Base-by-base conservation (phyloP, 2,329 filamentous ascomycete species). In the Monosporascus sp. region DNA sequence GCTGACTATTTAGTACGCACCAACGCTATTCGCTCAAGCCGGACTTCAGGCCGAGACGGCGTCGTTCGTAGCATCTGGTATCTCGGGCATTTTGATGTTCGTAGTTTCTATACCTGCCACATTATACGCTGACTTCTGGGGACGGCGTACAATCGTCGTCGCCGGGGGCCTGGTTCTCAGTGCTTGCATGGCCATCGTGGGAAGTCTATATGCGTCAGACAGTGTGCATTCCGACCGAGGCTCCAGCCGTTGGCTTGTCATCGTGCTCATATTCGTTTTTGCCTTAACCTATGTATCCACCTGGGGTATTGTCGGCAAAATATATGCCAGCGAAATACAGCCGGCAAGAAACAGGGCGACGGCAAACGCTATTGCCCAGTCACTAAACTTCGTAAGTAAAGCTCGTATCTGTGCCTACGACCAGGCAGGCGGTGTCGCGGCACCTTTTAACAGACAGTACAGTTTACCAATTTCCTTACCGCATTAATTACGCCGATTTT, bases 281-380 rank as follows among this genome's bases (percentile, higher is more conserved):
- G 71, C 73, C 0, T 60, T 77, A 5, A 64, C 68, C 0, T 80
- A 73, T 56, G 68, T 64, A 16, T 66, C 63, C 0, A 73, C 77
- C 0, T 83, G 80, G 77, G 79, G 70, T 1, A 74, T 84, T 8
- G 71, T 73, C 0, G 68, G 77, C 50, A 77, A 77, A 53, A 75
- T 84, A 7, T 83, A 82, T 52, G 73, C 75, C 1, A 71, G 74
- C 3, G 80, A 84, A 64, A 82, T 82, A 27, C 79, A 83, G 57
- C 77, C 78, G 1, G 69, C 73, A 16, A 65, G 72, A 34, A 82
- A 78, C 0, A 70, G 81, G 11, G 80, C 78, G 1, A 73, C 74
- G 0, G 79, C 79, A 6, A 79, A 75, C 7, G 76, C 73, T 53
- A 56, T 82, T 11, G 77, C 75, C 1, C 70, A 78, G 55, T 60